phyloP scores from a whole-genome alignment of 2,329 filamentous ascomycete genomes.

The Acephala macrosclerotiorum region DNA sequence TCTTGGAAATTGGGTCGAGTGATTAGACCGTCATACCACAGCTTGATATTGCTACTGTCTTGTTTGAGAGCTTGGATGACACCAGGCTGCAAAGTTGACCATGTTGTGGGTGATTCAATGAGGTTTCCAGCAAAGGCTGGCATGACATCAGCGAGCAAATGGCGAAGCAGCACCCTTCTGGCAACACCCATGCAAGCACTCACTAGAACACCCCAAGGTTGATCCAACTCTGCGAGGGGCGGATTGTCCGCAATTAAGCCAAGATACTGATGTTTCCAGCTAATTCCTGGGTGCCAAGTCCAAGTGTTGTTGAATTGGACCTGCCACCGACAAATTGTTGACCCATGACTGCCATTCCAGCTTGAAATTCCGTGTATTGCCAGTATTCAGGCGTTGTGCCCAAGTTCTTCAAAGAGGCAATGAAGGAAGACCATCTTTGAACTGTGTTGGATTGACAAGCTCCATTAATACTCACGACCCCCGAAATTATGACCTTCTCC shows the following conservation, averaged over 20 bases:
- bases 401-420: neutral
- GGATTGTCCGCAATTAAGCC: slow-evolving; percentile 7
- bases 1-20: slow-evolving; percentile 15
- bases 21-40: slow-evolving; percentile 17
- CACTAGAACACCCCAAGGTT: slow-evolving; percentile 35
- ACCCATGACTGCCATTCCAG: slow-evolving; percentile 1
- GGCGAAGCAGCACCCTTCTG: slow-evolving; percentile 29
- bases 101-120: neutral
- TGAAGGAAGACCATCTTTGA: neutral
- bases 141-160: slow-evolving; percentile 30
- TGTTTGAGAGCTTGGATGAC: slow-evolving; percentile 8
- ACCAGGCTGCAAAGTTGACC: slow-evolving; percentile 1
- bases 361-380: slow-evolving; percentile 16
- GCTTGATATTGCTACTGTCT: slow-evolving; percentile 4
- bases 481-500: slow-evolving; percentile 14
- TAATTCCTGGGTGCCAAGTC: slow-evolving; percentile 14
- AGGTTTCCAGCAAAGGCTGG: slow-evolving; percentile 5
- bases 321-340: slow-evolving; percentile 13
- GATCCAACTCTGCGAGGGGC: slow-evolving; percentile 13
- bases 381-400: slow-evolving; percentile 15
- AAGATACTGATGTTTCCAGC: slow-evolving; percentile 14
- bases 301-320: slow-evolving; percentile 14
- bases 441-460: neutral
- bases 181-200: slow-evolving; percentile 37
- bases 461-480: neutral